A percentile compares a stretch with the other conserved stretches of the same genome.
Conservation (phyloP, 441 rosid genomes). For the Erysimum cheiri region DNA sequence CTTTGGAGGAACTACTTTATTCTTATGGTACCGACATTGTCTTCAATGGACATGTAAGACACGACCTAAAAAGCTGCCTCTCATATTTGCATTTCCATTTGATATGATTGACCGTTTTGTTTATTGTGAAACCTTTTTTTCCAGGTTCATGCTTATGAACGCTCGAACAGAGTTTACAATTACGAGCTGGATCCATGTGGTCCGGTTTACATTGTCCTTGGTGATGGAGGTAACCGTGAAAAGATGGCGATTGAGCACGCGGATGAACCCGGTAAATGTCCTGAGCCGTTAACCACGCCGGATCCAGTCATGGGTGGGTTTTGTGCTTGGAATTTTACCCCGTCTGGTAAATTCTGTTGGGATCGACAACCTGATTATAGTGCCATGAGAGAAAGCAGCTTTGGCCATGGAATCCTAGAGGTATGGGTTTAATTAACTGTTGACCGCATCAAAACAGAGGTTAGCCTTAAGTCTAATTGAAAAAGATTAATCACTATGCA, state of each 20-base stretch:
- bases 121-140: not conserved
- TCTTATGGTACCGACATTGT: slow-evolving; percentile 64
- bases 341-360: slow-evolving; percentile 65
- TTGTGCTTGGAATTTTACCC: slow-evolving; percentile 61
- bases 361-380: slow-evolving; percentile 67
- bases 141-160: slow-evolving; percentile 75
- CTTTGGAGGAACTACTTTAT: slow-evolving; percentile 65
- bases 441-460: slow-evolving; percentile 18
- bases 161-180: slow-evolving; percentile 67
- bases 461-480: not conserved
- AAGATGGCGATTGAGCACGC: slow-evolving; percentile 63
- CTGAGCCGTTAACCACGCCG: slow-evolving; percentile 53
- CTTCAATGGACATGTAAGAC: slow-evolving; percentile 66
- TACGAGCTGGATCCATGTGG: slow-evolving; percentile 66
- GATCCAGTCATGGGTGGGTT: slow-evolving; percentile 55
- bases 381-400: slow-evolving; percentile 72
- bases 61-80: not conserved
- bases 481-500: slow-evolving; percentile 3
- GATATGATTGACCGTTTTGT: not conserved
- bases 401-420: slow-evolving; percentile 76
- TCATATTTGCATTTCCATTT: not conserved
- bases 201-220: slow-evolving; percentile 59
- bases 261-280: slow-evolving; percentile 68
- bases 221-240: slow-evolving; percentile 71
- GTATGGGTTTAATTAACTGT: slow-evolving; percentile 32